Conservation (phyloP, 2,329 filamentous ascomycete genomes). For the Thielaviopsis euricoi region DNA sequence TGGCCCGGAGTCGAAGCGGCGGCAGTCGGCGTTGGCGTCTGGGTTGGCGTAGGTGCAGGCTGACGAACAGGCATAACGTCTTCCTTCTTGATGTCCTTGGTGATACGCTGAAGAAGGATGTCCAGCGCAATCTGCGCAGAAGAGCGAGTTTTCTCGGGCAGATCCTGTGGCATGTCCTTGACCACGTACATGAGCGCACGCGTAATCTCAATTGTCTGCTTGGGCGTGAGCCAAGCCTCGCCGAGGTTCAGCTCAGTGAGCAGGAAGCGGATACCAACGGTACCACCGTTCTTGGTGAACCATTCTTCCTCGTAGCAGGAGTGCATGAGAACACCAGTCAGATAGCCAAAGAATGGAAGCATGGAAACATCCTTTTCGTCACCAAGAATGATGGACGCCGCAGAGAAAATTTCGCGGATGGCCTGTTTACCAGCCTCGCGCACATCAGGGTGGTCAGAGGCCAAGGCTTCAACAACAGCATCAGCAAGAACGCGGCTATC, state of each 20-base stretch:
- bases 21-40: not conserved
- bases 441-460: slow-evolving; percentile 66
- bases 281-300: slow-evolving; percentile 93
- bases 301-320: slow-evolving; percentile 96
- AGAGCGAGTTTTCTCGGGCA: slow-evolving; percentile 74
- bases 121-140: slow-evolving; percentile 73
- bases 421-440: slow-evolving; percentile 69
- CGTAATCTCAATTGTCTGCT: slow-evolving; percentile 67
- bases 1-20: slow-evolving; percentile 22
- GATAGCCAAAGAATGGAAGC: slow-evolving; percentile 68
- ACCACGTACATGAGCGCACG: slow-evolving; percentile 91
- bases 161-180: slow-evolving; percentile 91
- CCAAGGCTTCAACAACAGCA: slow-evolving; percentile 75
- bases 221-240: slow-evolving; percentile 63
- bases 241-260: slow-evolving; percentile 74
- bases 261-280: slow-evolving; percentile 74
- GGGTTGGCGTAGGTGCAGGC: not conserved
- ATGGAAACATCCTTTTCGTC: slow-evolving; percentile 52
- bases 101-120: slow-evolving; percentile 61
- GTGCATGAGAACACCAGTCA: slow-evolving; percentile 76
- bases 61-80: slow-evolving; percentile 35
- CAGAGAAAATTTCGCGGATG: slow-evolving; percentile 61
- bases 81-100: slow-evolving; percentile 62
- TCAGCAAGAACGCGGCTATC: slow-evolving; percentile 80
- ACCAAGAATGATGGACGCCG: slow-evolving; percentile 65